Evolutionary conservation across 371 early-diverging fungal species (phyloP).

Genomic region (Homolaphlyctis polyrhiza): DNA sequence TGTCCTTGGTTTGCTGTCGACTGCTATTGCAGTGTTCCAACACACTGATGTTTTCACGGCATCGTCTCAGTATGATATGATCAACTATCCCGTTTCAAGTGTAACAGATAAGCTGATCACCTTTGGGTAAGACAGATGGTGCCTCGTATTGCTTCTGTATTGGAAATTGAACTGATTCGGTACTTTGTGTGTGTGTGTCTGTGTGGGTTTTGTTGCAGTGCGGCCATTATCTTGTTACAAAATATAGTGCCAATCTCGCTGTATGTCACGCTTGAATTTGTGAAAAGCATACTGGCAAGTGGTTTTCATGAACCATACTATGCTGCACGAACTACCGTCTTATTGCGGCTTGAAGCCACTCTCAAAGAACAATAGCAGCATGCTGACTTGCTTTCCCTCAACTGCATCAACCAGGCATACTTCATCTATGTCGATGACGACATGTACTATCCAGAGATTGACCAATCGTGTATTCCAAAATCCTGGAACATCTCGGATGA

Average conservation of each 20-base stretch:
- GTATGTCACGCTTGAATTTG: slow-evolving; percentile 92
- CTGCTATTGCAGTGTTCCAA: slow-evolving; percentile 4
- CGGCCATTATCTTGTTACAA: slow-evolving; percentile 59
- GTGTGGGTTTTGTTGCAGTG: too few species aligned
- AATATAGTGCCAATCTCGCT: slow-evolving; percentile 93
- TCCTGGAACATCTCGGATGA: slow-evolving; percentile 77
- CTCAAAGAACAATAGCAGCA: too few species aligned
- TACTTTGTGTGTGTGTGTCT: too few species aligned
- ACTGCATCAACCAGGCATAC: slow-evolving; percentile 40
- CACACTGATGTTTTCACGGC: too few species aligned
- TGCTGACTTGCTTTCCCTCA: not conserved
- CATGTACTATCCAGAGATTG: slow-evolving; percentile 78
- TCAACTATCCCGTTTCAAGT: not conserved
- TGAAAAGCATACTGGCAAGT: slow-evolving; percentile 29
- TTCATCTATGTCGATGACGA: slow-evolving; percentile 81
- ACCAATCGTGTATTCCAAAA: slow-evolving; percentile 61
- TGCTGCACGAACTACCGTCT: too few species aligned
- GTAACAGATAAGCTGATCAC: not conserved
- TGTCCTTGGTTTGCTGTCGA: too few species aligned
- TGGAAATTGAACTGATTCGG: too few species aligned
- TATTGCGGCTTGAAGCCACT: too few species aligned
- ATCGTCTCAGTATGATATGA: not conserved
- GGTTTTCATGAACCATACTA: not conserved
- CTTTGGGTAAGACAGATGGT: slow-evolving; percentile 5
- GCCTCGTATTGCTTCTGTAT: too few species aligned